phyloP scores from a whole-genome alignment of 768 basidiomycete species.

The Xerocomus brunneocitrinus region DNA sequence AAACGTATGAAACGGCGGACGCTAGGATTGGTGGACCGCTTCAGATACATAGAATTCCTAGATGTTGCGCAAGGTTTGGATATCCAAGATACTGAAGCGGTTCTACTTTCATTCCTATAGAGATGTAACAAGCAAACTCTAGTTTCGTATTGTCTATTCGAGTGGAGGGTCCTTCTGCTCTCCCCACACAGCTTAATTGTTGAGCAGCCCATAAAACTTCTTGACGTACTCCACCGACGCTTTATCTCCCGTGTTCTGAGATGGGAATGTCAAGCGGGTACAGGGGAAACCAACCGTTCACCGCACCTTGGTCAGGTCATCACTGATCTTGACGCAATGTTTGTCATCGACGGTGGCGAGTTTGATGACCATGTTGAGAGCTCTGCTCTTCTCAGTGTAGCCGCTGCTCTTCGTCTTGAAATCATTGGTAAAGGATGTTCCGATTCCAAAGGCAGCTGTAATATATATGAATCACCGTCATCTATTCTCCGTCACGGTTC shows the following conservation, averaged over 20 bases:
- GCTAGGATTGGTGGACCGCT: not conserved
- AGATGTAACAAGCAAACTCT: not conserved
- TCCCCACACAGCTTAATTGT: not conserved
- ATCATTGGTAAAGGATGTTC: constrained; percentile 90
- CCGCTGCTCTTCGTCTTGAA: constrained; percentile 48
- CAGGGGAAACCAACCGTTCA: not conserved
- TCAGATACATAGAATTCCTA: not conserved
- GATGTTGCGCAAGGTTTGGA: not conserved
- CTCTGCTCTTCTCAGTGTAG: constrained; percentile 61
- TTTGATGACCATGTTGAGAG: constrained; percentile 95
- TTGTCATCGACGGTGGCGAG: constrained; percentile 66
- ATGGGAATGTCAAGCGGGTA: not conserved
- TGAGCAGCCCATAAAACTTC: constrained; percentile 10
- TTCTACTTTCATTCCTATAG: not conserved
- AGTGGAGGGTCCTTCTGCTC: not conserved
- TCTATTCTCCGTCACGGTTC: not conserved
- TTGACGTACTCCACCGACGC: constrained; percentile 60
- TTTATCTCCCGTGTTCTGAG: constrained; percentile 66
- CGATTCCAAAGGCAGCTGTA: constrained; percentile 86
- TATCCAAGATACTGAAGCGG: not conserved
- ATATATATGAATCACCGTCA: not conserved
- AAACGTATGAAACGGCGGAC: not conserved
- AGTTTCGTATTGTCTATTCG: not conserved
- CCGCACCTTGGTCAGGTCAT: constrained; percentile 77
- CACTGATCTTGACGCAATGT: constrained; percentile 90